phyloP scores from a whole-genome alignment of 2,329 filamentous ascomycete species.

The Nemania serpens region DNA sequence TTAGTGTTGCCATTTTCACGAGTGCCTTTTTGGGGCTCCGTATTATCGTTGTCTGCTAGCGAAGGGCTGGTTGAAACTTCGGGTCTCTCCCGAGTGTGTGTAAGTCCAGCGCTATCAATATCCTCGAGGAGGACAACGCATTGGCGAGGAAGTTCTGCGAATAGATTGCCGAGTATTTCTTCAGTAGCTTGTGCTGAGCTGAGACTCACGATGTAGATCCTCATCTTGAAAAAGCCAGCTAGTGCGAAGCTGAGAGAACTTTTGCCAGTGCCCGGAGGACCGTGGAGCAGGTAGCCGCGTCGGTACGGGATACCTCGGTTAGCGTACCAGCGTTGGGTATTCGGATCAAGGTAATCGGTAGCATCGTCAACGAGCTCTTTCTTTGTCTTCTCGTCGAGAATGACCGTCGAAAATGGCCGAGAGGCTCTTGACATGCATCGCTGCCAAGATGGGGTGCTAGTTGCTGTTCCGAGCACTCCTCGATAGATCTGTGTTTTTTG shows the following conservation, averaged over 20 bases:
- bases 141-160: constrained; percentile 67
- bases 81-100: constrained; percentile 57
- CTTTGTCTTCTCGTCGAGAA: constrained; percentile 65
- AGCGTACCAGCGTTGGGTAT: constrained; percentile 76
- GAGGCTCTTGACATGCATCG: constrained; percentile 64
- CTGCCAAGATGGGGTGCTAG: constrained; percentile 57
- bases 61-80: constrained; percentile 11
- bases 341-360: constrained; percentile 65
- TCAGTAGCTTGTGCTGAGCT: constrained; percentile 67
- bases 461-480: constrained; percentile 52
- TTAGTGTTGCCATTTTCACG: too few relatives aligned
- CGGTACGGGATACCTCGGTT: constrained; percentile 85
- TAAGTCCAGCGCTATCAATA: constrained; percentile 74
- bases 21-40: constrained; percentile 43
- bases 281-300: constrained; percentile 80
- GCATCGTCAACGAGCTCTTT: constrained; percentile 63
- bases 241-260: constrained; percentile 72
- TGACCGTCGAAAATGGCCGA: constrained; percentile 68
- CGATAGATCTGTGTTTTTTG: constrained; percentile 70
- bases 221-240: constrained; percentile 71
- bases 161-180: constrained; percentile 66
- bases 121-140: constrained; percentile 79
- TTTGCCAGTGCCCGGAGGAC: constrained; percentile 81
- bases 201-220: constrained; percentile 73
- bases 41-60: constrained; percentile 31